Evolutionary conservation across 805 yeast species (phyloP).

Genomic region (Citeromyces matritensis): DNA sequence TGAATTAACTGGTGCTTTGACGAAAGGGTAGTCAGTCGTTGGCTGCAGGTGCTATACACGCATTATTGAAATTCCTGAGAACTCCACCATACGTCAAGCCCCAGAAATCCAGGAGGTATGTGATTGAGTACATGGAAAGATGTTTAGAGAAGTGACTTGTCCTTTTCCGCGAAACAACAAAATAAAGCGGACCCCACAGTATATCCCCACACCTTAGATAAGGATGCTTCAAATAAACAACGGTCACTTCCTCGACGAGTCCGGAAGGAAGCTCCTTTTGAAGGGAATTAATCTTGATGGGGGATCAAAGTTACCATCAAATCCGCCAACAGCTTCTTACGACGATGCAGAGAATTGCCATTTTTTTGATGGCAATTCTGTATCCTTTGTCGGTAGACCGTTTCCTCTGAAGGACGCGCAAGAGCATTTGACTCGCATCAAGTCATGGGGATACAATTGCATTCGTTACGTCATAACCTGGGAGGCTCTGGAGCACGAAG

Average conservation of each 20-base stretch:
- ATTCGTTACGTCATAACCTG: conserved; percentile 70
- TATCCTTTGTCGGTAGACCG: conserved; percentile 76
- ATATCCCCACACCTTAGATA: conserved; percentile 13
- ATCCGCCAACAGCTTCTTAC: conserved; percentile 32
- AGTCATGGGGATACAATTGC: conserved; percentile 70
- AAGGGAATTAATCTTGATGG: conserved; percentile 79
- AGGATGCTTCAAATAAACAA: conserved; percentile 4
- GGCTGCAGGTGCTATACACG: too few species aligned
- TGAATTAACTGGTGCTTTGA: too few species aligned
- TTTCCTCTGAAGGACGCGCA: conserved; percentile 63
- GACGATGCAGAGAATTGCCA: conserved; percentile 19
- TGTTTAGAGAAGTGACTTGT: too few species aligned
- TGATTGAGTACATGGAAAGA: too few species aligned
- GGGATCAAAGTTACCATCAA: conserved; percentile 51
- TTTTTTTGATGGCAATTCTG: conserved; percentile 58
- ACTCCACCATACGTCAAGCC: too few species aligned
- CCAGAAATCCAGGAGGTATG: too few species aligned
- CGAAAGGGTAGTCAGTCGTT: too few species aligned
- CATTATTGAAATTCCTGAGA: too few species aligned
- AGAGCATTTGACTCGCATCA: conserved; percentile 53
- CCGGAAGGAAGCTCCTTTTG: conserved; percentile 45
- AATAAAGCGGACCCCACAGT: too few species aligned
- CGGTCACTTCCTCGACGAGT: conserved; percentile 42
- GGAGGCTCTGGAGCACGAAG: conserved; percentile 86
- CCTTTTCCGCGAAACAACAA: too few species aligned